Evolutionary conservation across 2,329 filamentous ascomycete species (phyloP), one percentile per base, ranked within the genome.

Genomic region (Alternaria triticimaculans): DNA sequence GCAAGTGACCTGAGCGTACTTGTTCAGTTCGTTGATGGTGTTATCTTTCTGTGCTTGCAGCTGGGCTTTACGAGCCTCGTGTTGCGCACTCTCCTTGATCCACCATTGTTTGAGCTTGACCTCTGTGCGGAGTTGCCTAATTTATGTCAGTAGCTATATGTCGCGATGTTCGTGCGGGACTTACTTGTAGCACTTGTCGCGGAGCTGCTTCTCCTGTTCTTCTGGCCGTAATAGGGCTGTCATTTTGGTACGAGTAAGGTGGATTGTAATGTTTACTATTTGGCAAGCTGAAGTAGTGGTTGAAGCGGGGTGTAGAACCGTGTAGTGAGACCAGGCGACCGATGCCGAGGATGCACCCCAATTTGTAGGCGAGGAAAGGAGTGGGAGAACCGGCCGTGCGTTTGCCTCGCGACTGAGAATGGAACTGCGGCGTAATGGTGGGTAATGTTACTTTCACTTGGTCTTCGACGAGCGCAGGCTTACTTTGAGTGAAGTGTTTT

Each of bases 351-450:
- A 4, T 37, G 33, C 33, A 37, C 33, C 33, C 33, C 33, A n/a
- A n/a, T 37, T n/a, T 37, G 33, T 37, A 37, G 33, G 33, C 33
- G 15, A 37, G 33, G 33, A 37, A 37, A 37, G 33, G 33, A n/a
- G 33, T 37, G 33, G 1, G 33, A 37, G 2, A n/a, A 2, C 1
- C 1, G 14, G 3, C 8, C 3, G 30, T 33, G 30, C 7, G 0
- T 37, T 2, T 37, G 14, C 30, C 30, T 37, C 0, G 30, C 30
- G 30, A 37, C 1, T 2, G 30, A 8, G 3, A 15, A 0, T 37
- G 30, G 5, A 21, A 21, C 21, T 21, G 21, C 21, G 21, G 21
- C 25, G 26, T 28, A 4, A 28, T 28, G 10, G 26, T 28, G 26
- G 10, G 8, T 5, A 28, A 12, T 28, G 26, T 28, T 7, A 12